These are phyloP conservation scores for Seiridium cupressi DNA, from an alignment of 2,329 filamentous ascomycete genomes.

Conservation along the genomic window DNA sequence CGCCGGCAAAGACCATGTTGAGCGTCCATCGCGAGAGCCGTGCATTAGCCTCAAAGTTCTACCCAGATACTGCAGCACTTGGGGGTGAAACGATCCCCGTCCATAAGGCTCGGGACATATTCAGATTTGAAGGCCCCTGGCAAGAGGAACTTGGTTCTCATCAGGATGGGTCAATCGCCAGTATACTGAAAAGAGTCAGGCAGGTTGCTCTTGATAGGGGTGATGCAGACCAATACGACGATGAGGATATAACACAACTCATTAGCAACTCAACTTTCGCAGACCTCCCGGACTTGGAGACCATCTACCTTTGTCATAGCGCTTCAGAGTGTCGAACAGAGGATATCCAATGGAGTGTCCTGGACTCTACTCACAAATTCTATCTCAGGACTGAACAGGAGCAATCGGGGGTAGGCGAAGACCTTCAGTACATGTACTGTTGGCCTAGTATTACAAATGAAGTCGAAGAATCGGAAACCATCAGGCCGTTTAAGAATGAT, in stretches of 20 bases:
- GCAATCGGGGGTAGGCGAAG: constrained; percentile 14
- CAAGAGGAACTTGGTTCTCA: too few relatives aligned
- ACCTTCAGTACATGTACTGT: constrained; percentile 21
- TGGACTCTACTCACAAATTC: constrained; percentile 18
- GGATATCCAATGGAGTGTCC: constrained; percentile 23
- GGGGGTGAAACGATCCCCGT: constrained; percentile 22
- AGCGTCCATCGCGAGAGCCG: constrained; percentile 30
- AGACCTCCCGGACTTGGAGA: constrained; percentile 8
- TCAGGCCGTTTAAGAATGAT: constrained; percentile 7
- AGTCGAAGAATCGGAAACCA: background rate
- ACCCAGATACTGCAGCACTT: constrained; percentile 28
- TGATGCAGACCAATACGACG: background rate
- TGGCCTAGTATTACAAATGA: constrained; percentile 22
- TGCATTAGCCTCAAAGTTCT: constrained; percentile 22
- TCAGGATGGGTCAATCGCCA: too few relatives aligned
- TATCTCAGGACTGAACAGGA: constrained; percentile 16
- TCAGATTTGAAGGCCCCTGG: constrained; percentile 9
- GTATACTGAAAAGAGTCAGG: constrained; percentile 9
- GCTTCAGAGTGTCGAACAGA: background rate
- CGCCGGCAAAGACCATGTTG: constrained; percentile 26
- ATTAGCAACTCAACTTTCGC: background rate
- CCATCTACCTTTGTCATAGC: constrained; percentile 15
- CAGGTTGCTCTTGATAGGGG: constrained; percentile 18
- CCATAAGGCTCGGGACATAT: constrained; percentile 25
- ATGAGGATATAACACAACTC: background rate